Evolutionary conservation across 495 filamentous ascomycete species (phyloP), one percentile per base, ranked within the genome.

Genomic region (Lophiotrema nucula): DNA sequence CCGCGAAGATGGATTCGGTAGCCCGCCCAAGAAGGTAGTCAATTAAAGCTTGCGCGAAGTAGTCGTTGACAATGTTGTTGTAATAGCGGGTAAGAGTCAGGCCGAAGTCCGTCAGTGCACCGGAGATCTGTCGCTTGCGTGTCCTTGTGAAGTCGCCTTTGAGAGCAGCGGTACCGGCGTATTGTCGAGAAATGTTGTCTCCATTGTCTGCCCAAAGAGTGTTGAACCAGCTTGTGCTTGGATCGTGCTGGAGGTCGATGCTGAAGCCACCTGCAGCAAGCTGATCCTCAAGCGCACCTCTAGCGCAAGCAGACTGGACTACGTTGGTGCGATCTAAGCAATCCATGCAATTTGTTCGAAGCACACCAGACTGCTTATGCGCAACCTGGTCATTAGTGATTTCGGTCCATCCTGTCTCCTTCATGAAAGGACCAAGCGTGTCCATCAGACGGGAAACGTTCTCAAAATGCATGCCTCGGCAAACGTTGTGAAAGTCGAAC

Each of bases 301-400:
- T 85, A 1, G 81, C 91, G 67, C 87, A 88, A 0, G 90, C 92
- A 63, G 87, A 90, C 72, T 96, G 92, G 19, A 91, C 90, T 26
- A 97, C 89, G 57, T 95, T 95, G 2, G 92, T 97, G 24, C 91
- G 83, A 65, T 97, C 92, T 13, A 97, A 80, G 63, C 92, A 97
- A 66, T 97, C 92, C 92, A 97, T 97, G 70, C 92, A 97, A 68
- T 97, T 97, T 2, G 89, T 96, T 50, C 92, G 76, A 13, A 97
- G 66, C 12, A 95, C 81, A 2, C 91, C 92, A 18, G 71, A 77
- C 66, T 97, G 92, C 38, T 68, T 77, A 25, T 60, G 41, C 1
- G 64, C 44, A 22, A 63, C 35, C 35, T 66, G 12, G 23, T 67
- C 60, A n/a, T 73, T 70, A 6, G 67, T 58, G 19, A 76, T 61